phyloP scores from a whole-genome alignment of 345 rosid species.

The Combretum micranthum region DNA sequence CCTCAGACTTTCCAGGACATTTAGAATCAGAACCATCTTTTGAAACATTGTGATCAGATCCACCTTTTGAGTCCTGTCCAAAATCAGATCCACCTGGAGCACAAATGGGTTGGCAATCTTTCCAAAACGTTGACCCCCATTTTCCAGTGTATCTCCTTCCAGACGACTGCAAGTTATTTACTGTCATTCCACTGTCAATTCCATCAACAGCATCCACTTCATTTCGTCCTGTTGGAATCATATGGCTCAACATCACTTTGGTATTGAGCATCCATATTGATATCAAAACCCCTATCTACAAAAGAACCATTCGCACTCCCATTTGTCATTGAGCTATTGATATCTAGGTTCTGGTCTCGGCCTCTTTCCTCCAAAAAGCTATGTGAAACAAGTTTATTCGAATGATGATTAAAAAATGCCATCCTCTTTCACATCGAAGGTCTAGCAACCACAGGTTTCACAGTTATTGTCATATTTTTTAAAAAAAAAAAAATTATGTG shows the following conservation, averaged over 20 bases:
- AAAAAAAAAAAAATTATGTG: background rate
- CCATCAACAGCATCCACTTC: conserved; percentile 25
- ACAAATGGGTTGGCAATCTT: conserved; percentile 88
- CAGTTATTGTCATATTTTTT: background rate
- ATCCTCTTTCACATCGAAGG: conserved; percentile 57
- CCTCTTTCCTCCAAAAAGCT: conserved; percentile 56
- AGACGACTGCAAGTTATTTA: conserved; percentile 43
- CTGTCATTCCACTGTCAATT: conserved; percentile 25
- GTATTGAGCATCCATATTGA: conserved; percentile 59
- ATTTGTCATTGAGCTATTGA: conserved; percentile 34
- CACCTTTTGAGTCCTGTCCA: conserved; percentile 58
- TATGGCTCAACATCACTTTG: conserved; percentile 69
- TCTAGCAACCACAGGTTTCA: background rate
- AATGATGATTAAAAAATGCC: conserved; percentile 81
- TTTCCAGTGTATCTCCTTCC: conserved; percentile 70
- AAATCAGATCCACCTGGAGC: conserved; percentile 54
- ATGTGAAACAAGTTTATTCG: conserved; percentile 48
- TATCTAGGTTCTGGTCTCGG: conserved; percentile 33
- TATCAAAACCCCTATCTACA: conserved; percentile 67
- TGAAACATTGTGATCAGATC: conserved; percentile 38
- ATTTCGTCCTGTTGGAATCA: conserved; percentile 39
- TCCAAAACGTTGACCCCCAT: conserved; percentile 99
- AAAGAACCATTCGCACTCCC: conserved; percentile 39
- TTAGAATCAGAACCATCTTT: conserved; percentile 40
- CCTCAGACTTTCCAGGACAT: conserved; percentile 46